Evolutionary conservation across 139 green algal species (phyloP), one percentile per base, ranked within the genome.

Genomic region (Choricystis sp.): DNA sequence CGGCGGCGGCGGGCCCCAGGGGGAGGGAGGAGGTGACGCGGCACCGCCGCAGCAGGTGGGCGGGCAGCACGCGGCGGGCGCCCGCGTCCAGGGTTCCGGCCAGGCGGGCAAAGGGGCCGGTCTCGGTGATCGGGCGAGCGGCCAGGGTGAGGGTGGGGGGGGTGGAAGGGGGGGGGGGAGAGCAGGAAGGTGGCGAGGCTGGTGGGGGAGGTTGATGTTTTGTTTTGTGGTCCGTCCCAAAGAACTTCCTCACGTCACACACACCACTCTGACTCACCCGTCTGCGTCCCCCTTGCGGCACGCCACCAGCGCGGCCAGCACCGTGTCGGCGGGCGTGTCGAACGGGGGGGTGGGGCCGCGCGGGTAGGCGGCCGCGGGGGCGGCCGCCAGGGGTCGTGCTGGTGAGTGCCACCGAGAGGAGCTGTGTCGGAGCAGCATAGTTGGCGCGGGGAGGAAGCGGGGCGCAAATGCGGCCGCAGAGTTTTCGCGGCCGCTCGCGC

Each of bases 21-120:
- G 66, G 63, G 29, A 89, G 26, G 31, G 67, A 77, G 67, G 72
- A 78, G 23, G 84, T 69, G 56, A 89, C 74, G 31, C 73, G 68
- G 61, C 73, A 77, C 57, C 82, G 71, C 1, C 82, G 65, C 59
- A 88, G 71, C 55, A 89, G 72, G 71, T 87, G 72, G 3, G 74
- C 77, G 4, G 77, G 76, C 58, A 83, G 60, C 56, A 78, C 68
- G 0, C 81, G 64, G 19, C 81, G 57, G 4, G 81, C 74, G 19
- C 66, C 71, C 3, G 69, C 66, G 55, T 73, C 66, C 2, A 77
- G 25, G 9, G 70, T 4, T 14, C 1, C 22, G 22, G 24, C 23
- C 27, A 75, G 48, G 5, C 31, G 1, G 5, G 69, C 69, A 23
- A 75, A 59, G 4, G 69, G 69, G 3, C 69, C 69, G 1, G 4